Conservation (phyloP, 129 eudicot species). For the Dittrichia graveolens region DNA sequence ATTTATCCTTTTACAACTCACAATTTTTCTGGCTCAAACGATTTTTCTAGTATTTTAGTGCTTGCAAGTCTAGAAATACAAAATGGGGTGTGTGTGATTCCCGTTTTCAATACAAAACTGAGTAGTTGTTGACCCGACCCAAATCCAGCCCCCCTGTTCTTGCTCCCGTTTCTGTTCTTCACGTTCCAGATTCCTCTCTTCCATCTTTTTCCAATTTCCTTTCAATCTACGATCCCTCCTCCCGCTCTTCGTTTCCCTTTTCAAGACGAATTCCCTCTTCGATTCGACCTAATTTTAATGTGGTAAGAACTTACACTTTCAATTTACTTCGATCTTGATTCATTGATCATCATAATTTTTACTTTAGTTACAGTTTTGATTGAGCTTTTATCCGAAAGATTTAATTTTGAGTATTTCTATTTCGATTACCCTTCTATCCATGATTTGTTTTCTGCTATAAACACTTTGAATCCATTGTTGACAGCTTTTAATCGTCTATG, state of each 20-base stretch:
- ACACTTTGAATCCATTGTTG: slow-evolving; percentile 8
- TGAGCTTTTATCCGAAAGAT: slow-evolving; percentile 6
- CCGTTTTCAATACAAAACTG: slow-evolving; percentile 1
- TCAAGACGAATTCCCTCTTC: neutral
- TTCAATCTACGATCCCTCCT: slow-evolving; percentile 1
- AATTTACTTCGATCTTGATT: slow-evolving; percentile 12
- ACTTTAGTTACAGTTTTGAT: slow-evolving; percentile 15
- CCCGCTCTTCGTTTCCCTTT: neutral
- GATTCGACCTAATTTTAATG: slow-evolving; percentile 18
- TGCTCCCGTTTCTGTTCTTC: slow-evolving; percentile 20
- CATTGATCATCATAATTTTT: slow-evolving; percentile 23
- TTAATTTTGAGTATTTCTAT: slow-evolving; percentile 10
- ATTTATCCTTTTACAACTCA: too few relatives aligned
- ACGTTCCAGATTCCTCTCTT: slow-evolving; percentile 32
- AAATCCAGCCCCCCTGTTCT: slow-evolving; percentile 12
- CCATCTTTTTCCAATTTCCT: slow-evolving; percentile 24
- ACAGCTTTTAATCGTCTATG: neutral
- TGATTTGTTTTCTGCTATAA: neutral
- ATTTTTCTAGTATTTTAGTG: too few relatives aligned
- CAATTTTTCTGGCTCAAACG: too few relatives aligned
- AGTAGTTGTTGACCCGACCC: slow-evolving; percentile 33
- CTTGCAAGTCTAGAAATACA: slow-evolving; percentile 3
- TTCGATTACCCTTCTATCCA: slow-evolving; percentile 14
- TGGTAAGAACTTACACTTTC: slow-evolving; percentile 32
- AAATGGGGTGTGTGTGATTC: slow-evolving; percentile 7